A percentile compares a stretch with the other conserved stretches of the same genome.
Evolutionary conservation across 345 rosid genomes (phyloP).

Genomic region (Corchorus capsularis): DNA sequence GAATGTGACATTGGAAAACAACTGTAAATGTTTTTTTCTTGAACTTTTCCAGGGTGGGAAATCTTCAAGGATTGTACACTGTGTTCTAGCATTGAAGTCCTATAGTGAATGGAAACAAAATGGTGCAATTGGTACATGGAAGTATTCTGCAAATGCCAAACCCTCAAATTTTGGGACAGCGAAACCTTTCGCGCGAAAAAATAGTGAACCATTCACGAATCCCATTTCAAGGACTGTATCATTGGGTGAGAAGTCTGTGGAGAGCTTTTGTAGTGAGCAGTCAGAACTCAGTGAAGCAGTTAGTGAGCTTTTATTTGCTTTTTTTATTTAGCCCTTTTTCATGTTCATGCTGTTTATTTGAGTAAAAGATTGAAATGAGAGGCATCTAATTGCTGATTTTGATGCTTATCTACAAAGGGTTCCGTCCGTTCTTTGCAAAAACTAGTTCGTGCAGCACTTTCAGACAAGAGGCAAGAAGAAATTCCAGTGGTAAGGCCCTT

Average conservation of each 20-base stretch:
- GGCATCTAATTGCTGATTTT: constrained; percentile 2
- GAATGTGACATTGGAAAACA: too few species aligned
- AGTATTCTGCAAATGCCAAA: constrained; percentile 55
- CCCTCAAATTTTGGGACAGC: constrained; percentile 36
- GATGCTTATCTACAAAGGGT: constrained; percentile 41
- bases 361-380: not conserved
- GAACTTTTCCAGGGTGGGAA: constrained; percentile 63
- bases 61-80: constrained; percentile 70
- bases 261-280: constrained; percentile 31
- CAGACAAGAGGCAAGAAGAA: constrained; percentile 75
- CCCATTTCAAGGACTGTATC: constrained; percentile 51
- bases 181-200: constrained; percentile 64
- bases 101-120: constrained; percentile 76
- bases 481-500: constrained; percentile 59
- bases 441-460: constrained; percentile 66
- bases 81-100: constrained; percentile 83
- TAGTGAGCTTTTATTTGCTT: constrained; percentile 35
- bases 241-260: constrained; percentile 45
- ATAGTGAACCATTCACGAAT: constrained; percentile 64
- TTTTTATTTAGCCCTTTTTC: not conserved
- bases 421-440: constrained; percentile 49
- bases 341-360: constrained; percentile 18
- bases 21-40: not conserved
- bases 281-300: constrained; percentile 63
- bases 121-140: constrained; percentile 76